Evolutionary conservation across 768 basidiomycete genomes (phyloP).

Genomic region (Tricholoma bakamatsutake): DNA sequence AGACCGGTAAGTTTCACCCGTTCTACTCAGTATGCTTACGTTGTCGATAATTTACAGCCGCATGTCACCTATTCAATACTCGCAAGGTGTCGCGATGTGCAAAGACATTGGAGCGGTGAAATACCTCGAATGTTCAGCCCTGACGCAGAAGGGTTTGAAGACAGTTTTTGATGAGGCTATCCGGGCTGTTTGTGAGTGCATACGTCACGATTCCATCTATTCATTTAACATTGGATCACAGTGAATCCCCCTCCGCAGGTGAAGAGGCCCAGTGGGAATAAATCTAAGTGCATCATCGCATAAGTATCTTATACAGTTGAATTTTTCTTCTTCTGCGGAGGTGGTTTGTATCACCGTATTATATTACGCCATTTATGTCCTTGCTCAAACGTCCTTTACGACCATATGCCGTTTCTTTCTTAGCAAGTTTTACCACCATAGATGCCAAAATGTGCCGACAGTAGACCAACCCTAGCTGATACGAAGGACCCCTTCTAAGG

Average conservation of each 20-base stretch:
- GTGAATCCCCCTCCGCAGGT: constrained; percentile 70
- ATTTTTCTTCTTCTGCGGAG: constrained; percentile 12
- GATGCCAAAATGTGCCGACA: not conserved
- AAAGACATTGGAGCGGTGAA: constrained; percentile 95
- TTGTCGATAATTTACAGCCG: constrained; percentile 43
- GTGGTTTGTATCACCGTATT: constrained; percentile 31
- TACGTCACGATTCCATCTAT: not conserved
- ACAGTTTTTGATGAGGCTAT: constrained; percentile 99
- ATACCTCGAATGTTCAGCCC: constrained; percentile 92
- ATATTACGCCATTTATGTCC: constrained; percentile 67
- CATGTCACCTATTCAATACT: constrained; percentile 92
- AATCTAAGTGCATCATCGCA: constrained; percentile 64
- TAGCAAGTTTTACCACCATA: constrained; percentile 13
- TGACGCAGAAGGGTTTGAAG: constrained; percentile 98
- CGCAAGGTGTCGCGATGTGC: constrained; percentile 85
- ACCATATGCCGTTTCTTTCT: constrained; percentile 43
- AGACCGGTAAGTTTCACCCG: constrained; percentile 56
- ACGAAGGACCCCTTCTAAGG: too few species aligned
- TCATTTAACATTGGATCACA: constrained; percentile 20
- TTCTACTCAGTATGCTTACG: not conserved
- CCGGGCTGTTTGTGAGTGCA: constrained; percentile 81
- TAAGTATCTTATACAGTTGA: constrained; percentile 32
- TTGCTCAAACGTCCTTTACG: constrained; percentile 51
- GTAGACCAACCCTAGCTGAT: not conserved
- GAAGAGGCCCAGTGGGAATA: constrained; percentile 41